Evolutionary conservation across 768 basidiomycete species (phyloP).

Genomic region (Megacollybia marginata): DNA sequence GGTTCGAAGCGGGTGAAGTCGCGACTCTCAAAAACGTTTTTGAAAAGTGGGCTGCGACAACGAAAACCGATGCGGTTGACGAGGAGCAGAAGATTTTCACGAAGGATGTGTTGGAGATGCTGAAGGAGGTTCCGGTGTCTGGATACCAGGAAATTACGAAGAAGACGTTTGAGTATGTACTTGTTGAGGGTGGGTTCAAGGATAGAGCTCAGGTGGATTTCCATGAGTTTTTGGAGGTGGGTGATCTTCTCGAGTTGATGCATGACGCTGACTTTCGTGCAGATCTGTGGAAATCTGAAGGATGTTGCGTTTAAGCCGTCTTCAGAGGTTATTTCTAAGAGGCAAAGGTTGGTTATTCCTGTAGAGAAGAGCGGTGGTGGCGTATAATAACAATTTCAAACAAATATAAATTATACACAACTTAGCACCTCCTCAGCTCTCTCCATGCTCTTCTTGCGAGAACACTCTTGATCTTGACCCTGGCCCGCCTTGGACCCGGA

Average conservation of each 20-base stretch:
- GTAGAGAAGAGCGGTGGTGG: slow-evolving; percentile 53
- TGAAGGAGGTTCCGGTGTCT: slow-evolving; percentile 33
- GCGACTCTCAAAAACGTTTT: slow-evolving; percentile 32
- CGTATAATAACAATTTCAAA: no score
- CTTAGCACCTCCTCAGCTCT: no score
- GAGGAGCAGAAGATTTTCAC: slow-evolving; percentile 30
- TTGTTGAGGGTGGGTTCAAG: slow-evolving; percentile 67
- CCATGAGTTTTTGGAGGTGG: slow-evolving; percentile 14
- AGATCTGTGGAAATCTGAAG: no score
- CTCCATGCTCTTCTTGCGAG: no score
- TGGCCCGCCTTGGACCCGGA: no score
- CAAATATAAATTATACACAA: no score
- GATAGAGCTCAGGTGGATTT: slow-evolving; percentile 53
- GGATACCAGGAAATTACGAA: slow-evolving; percentile 55
- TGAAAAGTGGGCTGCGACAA: slow-evolving; percentile 19
- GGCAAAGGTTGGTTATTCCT: slow-evolving; percentile 35
- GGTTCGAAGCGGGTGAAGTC: slow-evolving; percentile 39
- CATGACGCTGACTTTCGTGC: no score
- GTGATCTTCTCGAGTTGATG: no score
- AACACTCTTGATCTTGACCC: no score
- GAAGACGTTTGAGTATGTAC: slow-evolving; percentile 67
- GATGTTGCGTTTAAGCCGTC: no score
- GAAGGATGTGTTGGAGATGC: slow-evolving; percentile 30
- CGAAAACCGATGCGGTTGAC: slow-evolving; percentile 13
- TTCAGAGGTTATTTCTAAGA: no score